Evolutionary conservation across 129 eudicot species (phyloP).

Genomic region (Erigeron canadensis): DNA sequence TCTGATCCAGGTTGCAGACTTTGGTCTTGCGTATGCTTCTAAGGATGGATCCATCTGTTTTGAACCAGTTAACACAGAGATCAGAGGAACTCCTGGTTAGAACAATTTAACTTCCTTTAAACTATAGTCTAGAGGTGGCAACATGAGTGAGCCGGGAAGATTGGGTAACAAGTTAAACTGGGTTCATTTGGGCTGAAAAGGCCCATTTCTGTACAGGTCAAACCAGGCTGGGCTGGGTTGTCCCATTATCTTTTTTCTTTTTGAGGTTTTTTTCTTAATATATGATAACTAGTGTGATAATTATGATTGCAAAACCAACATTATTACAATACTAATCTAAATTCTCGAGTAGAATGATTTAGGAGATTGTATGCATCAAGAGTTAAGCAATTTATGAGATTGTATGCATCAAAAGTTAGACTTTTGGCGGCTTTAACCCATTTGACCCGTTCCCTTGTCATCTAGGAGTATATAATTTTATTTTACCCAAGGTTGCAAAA

Average conservation of each 20-base stretch:
- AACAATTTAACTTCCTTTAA: background rate
- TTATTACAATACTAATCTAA: background rate
- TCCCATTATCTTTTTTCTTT: background rate
- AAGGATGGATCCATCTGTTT: conserved; percentile 86
- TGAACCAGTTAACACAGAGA: conserved; percentile 84
- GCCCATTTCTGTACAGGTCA: background rate
- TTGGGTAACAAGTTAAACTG: background rate
- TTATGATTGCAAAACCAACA: background rate
- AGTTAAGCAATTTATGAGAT: background rate
- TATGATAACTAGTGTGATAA: background rate
- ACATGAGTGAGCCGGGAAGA: background rate
- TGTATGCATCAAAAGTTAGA: background rate
- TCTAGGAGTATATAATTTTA: background rate
- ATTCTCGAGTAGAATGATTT: background rate
- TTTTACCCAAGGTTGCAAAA: background rate
- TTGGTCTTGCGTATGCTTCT: conserved; percentile 92
- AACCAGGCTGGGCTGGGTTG: background rate
- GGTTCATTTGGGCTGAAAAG: background rate
- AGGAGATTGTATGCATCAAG: background rate
- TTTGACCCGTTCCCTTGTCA: background rate
- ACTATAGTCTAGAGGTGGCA: conserved; percentile 1
- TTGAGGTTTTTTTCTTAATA: background rate
- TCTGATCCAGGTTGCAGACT: conserved; percentile 87
- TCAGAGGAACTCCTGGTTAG: conserved; percentile 97
- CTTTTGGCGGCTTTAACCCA: background rate